Percentiles rank a stretch among this genome's conserved stretches.
phyloP scores from a whole-genome alignment of 441 rosid genomes.

The Mallotus japonicus region DNA sequence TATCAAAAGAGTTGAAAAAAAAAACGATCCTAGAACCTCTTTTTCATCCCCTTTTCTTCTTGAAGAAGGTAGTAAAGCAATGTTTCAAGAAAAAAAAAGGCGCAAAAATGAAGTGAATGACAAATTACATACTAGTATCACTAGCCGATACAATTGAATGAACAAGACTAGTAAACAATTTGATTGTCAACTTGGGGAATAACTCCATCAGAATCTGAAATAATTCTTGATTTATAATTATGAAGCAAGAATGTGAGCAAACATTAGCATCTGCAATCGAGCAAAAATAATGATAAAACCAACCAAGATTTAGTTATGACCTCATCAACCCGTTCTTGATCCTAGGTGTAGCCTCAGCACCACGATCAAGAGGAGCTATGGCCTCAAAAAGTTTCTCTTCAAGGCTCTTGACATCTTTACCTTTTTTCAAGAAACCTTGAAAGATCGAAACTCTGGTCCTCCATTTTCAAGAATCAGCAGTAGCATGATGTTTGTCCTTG shows the following conservation, averaged over 20 bases:
- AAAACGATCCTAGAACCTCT: no score
- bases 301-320: slow-evolving; percentile 22
- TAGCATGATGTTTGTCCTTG: neutral
- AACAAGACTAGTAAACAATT: neutral
- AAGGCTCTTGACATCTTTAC: slow-evolving; percentile 26
- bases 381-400: slow-evolving; percentile 31
- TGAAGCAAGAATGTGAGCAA: no score
- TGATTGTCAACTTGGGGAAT: neutral
- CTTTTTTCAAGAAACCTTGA: slow-evolving; percentile 19
- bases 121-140: no score
- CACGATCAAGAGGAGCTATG: slow-evolving; percentile 40
- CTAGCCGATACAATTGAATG: no score
- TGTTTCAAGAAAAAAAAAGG: no score
- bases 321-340: slow-evolving; percentile 43
- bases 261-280: no score
- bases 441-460: slow-evolving; percentile 33
- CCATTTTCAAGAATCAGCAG: slow-evolving; percentile 24
- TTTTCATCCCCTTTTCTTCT: no score
- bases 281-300: neutral
- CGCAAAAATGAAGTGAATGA: no score
- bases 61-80: no score
- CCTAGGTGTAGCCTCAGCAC: slow-evolving; percentile 34
- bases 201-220: no score
- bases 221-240: no score
- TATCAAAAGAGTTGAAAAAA: no score